Base-by-base conservation (phyloP, 352 stramenopile genomes). In the Pythium folliculosum region DNA sequence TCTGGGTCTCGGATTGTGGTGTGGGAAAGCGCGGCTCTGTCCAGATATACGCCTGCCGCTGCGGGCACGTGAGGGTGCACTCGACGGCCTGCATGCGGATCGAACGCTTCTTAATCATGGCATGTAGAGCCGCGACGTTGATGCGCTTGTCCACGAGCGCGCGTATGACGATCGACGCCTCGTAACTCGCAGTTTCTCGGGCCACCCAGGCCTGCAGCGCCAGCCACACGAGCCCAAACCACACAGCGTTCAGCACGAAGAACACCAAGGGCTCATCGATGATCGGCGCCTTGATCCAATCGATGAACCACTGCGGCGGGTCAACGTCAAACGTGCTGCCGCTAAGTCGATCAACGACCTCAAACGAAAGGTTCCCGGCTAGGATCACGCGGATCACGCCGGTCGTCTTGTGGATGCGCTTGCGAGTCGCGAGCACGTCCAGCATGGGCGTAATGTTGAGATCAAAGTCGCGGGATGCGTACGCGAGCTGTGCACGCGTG, bases 331-430 rank as follows among this genome's bases (percentile, higher is more conserved):
- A 99, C 5, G 77, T 81, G 8, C 90, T 80, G 9, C 96, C 96
- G 27, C 93, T 98, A 30, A 99, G 76, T 47, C 95, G 85, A 76
- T 99, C 97, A 12, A 99, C 72, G 47, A 99, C 65, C 53, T 98
- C 92, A 72, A 99, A 99, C 12, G 95, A 92, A 7, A 99, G 73
- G 38, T 93, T 91, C 2, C 92, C 96, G 6, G 89, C 87, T 48
- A 99, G 97, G 58, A 99, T 89, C 32, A 97, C 67, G 60, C 97
- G 89, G 10, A 99, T 77, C 32, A 98, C 81, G 54, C 97, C 88
- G 14, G 98, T 57, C 17, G 81, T 91, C 32, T 76, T 70, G 5
- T 78, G 76, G 17, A 87, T 77, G 25, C 91, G 73, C 5, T 86
- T 71, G 10, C 80, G 89, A 22, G 77, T 83, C 7, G 69, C 67